Evolutionary conservation across 169 alveolate genomes (phyloP), one percentile per base, ranked within the genome.

Genomic region (Pseudocohnilembus persalinus): DNA sequence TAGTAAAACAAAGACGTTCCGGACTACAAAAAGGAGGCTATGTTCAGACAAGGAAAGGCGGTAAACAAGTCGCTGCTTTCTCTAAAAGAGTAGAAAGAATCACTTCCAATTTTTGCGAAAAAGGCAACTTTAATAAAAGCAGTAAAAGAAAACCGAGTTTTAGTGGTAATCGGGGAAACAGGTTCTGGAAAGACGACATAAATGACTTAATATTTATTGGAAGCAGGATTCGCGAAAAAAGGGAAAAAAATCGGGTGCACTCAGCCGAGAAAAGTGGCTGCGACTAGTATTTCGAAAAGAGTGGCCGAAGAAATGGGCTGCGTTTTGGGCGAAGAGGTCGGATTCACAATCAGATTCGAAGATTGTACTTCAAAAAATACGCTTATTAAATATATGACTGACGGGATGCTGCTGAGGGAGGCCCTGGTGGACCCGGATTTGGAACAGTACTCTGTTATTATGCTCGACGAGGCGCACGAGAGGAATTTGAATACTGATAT

Each of bases 391-490:
- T 99, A 98, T 92, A 98, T 99, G 99, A 99, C 99, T 0, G 99
- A 99, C 82, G 99, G 99, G 64, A 98, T 98, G 99, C 97, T 98
- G 26, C 90, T 99, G 31, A 90, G 99, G 85, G 99, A 98, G 94
- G 99, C 99, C 25, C 92, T 98, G 32, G 92, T 98, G 29, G 99
- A 98, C 88, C 93, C 98, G 31, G 85, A 94, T 86, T 93, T 98
- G 79, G 86, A 95, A 20, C 90, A 92, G 63, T 99, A 98, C 91
- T 96, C 99, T 68, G 98, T 96, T 49, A 96, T 99, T 29, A 97
- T 99, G 98, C 95, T 99, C 75, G 99, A 99, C 91, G 99, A 99
- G 85, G 99, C 99, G 0, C 99, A 99, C 91, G 99, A 99, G 90
- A 94, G 99, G 83, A 98, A 99, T 31, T 97, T 99, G 65, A 95